Evolutionary conservation across 2,329 filamentous ascomycete genomes (phyloP).

Genomic region (Hypoxylon sp.): DNA sequence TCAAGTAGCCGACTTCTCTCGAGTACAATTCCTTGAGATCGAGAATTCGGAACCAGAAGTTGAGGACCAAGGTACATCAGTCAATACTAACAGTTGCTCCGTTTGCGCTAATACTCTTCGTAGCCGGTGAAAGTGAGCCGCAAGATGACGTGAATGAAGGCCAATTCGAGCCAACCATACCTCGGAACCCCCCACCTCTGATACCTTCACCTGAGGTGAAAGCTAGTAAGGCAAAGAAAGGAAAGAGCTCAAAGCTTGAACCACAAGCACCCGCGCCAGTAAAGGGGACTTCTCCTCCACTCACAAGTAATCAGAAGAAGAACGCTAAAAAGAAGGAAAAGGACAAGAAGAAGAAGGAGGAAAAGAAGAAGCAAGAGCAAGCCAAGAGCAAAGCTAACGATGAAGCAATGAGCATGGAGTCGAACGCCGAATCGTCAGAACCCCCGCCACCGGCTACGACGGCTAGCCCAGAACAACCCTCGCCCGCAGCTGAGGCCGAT

Average conservation of each 20-base stretch:
- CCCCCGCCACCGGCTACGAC: constrained; percentile 11
- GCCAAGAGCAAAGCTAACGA: constrained; percentile 38
- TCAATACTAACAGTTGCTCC: constrained; percentile 5
- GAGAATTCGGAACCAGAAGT: constrained; percentile 41
- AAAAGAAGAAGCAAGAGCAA: constrained; percentile 31
- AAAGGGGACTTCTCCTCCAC: constrained; percentile 15
- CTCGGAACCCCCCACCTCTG: constrained; percentile 17
- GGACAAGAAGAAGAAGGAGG: constrained; percentile 25
- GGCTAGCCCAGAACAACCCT: constrained; percentile 13
- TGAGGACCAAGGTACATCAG: constrained; percentile 47
- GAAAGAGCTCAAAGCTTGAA: constrained; percentile 24
- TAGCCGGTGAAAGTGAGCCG: constrained; percentile 39
- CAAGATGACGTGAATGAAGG: constrained; percentile 41
- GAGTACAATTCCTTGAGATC: constrained; percentile 40
- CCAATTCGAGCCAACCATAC: constrained; percentile 25
- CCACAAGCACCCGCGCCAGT: constrained; percentile 27
- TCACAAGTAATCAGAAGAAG: constrained; percentile 34
- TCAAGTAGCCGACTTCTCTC: constrained; percentile 47
- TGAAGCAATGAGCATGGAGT: constrained; percentile 34
- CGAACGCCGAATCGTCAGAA: constrained; percentile 29
- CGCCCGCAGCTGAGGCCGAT: constrained; percentile 11
- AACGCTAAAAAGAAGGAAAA: constrained; percentile 39
- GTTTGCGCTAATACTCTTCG: constrained; percentile 43
- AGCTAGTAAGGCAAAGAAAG: constrained; percentile 43
- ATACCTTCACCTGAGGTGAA: constrained; percentile 28